Evolutionary conservation across 306 rosid species (phyloP).

Genomic region (Biancaea sappan): DNA sequence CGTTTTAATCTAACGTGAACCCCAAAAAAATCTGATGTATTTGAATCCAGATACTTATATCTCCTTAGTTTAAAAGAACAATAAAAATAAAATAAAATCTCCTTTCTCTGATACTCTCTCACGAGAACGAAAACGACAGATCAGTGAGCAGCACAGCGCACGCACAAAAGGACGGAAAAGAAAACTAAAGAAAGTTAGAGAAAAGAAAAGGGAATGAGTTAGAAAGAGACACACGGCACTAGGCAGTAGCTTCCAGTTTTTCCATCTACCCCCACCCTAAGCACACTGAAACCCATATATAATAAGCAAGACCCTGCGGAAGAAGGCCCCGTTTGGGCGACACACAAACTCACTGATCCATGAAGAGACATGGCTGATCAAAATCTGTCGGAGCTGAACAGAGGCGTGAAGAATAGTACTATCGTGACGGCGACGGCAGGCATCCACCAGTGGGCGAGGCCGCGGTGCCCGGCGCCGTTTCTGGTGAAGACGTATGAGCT

Average conservation of each 20-base stretch:
- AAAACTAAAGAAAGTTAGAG: neutral
- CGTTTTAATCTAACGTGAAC: too few relatives aligned
- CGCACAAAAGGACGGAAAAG: conserved; percentile 8
- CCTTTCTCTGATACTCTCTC: too few relatives aligned
- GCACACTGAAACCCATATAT: conserved; percentile 17
- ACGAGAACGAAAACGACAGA: conserved; percentile 12
- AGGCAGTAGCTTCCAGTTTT: conserved; percentile 43
- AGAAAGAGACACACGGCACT: conserved; percentile 29
- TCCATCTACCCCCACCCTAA: conserved; percentile 19
- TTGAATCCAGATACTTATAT: too few relatives aligned
- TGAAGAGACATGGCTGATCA: conserved; percentile 34
- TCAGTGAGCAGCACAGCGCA: neutral
- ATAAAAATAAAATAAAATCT: too few relatives aligned
- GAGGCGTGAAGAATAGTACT: neutral
- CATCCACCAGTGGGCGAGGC: conserved; percentile 42
- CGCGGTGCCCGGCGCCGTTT: conserved; percentile 70
- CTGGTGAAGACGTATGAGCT: conserved; percentile 70
- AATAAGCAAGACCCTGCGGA: conserved; percentile 27
- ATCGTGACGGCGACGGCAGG: neutral
- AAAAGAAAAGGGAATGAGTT: conserved; percentile 11
- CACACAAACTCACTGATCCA: neutral
- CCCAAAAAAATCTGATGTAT: too few relatives aligned
- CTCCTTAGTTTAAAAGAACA: too few relatives aligned
- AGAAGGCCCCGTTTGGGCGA: conserved; percentile 39
- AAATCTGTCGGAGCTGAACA: conserved; percentile 31